Conservation (phyloP, 129 eudicot species). For the Flaveria brownii region DNA sequence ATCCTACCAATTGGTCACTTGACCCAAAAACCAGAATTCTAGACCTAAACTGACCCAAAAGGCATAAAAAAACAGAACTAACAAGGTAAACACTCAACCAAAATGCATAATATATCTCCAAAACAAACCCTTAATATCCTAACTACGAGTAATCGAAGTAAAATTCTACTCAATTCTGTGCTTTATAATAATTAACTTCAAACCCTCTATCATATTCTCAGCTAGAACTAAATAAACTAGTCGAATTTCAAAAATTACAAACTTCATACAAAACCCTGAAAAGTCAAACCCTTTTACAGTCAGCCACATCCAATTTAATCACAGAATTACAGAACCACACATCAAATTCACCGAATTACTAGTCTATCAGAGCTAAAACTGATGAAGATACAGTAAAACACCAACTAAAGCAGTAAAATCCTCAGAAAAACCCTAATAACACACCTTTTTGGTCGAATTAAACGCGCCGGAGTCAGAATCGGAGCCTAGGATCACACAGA, state of each 20-base stretch:
- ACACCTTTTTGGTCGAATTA: conserved; percentile 33
- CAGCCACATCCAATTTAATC: conserved; percentile 20
- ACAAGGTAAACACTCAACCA: conserved; percentile 1
- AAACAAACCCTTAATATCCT: conserved; percentile 19
- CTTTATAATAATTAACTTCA: neutral
- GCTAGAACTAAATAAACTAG: neutral
- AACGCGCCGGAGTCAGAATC: conserved; percentile 24
- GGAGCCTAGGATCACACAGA: conserved; percentile 32
- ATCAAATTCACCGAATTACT: conserved; percentile 9
- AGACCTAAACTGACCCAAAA: neutral
- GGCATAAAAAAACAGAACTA: no score
- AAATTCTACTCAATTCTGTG: conserved; percentile 1
- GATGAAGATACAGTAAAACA: conserved; percentile 2
- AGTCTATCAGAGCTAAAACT: neutral
- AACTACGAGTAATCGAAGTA: conserved; percentile 10
- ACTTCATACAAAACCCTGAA: conserved; percentile 11
- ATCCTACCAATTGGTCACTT: neutral
- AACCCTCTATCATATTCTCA: neutral
- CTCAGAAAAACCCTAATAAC: conserved; percentile 24
- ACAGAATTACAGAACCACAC: neutral
- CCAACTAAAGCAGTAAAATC: conserved; percentile 24
- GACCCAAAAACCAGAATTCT: neutral
- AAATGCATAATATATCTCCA: conserved; percentile 1
- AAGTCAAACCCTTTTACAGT: conserved; percentile 34
- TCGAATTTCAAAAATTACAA: neutral